Evolutionary conservation across 2,329 filamentous ascomycete species (phyloP), one percentile per base, ranked within the genome.

Genomic region (Cadophora gregata): DNA sequence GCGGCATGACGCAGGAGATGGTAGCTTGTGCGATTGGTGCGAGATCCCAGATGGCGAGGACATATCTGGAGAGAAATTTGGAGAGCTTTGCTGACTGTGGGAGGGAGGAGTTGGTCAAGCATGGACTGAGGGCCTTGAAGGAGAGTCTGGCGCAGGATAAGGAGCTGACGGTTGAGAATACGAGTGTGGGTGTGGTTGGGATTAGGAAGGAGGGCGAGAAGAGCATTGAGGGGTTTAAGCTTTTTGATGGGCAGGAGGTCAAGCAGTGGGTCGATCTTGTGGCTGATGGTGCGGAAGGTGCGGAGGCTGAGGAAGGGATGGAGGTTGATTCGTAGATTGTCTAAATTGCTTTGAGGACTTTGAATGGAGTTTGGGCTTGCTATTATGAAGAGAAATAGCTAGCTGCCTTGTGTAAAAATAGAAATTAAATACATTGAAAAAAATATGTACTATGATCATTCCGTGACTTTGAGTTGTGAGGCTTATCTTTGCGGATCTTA

Each of bases 1-100:
- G 88, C 63, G 96, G 96, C 58, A 91, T 98, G 86, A 97, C 93
- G 75, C 92, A 97, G 78, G 96, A 99, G 86, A 98, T 98, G 93
- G 80, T 92, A 59, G 96, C 96, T 27, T 97, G 95, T 78, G 95
- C 94, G 67, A 99, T 99, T 79, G 96, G 96, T 62, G 96, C 96
- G 58, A 87, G 96, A 75, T 96, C 91, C 79, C 96, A 99, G 84
- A 98, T 98, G 93, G 96, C 96, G 27, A 86, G 96, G 77, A 99
- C 96, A 70, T 99, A 99, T 81, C 84, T 99, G 64, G 96, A 99
- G 86, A 87, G 93, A 77, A 92, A 97, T 81, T 81, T 97, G 69
- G 94, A 97, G 70, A 83, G 88, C 73, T 98, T 99, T 79, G 86
- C 88, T 75, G 85, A 86, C 71, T 90, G 89, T 77, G 88, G 85